Evolutionary conservation across 257 asterid species (phyloP).

Genomic region (Capsicum chinense): DNA sequence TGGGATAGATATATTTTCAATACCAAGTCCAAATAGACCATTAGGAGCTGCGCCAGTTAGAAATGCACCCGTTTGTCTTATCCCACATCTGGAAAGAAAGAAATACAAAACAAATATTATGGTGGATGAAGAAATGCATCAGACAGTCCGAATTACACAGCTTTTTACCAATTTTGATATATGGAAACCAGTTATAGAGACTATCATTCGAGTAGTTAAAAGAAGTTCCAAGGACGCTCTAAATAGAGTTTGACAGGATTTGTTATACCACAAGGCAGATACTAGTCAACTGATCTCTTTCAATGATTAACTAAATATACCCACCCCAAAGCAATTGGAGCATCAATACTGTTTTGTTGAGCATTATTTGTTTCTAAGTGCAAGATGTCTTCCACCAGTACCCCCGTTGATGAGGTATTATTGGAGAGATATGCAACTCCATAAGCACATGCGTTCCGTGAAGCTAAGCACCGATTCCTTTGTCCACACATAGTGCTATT

Average conservation of each 20-base stretch:
- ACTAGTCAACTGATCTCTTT: not conserved
- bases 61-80: slow-evolving; percentile 86
- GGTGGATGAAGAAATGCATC: slow-evolving; percentile 3
- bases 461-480: slow-evolving; percentile 54
- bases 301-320: slow-evolving; percentile 28
- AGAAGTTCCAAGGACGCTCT: not conserved
- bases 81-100: slow-evolving; percentile 79
- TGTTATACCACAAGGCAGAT: not conserved
- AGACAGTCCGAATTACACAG: not conserved
- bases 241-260: not conserved
- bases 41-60: slow-evolving; percentile 90
- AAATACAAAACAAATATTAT: not conserved
- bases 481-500: slow-evolving; percentile 70
- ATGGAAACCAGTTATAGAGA: not conserved
- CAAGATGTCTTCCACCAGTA: slow-evolving; percentile 84
- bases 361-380: slow-evolving; percentile 61
- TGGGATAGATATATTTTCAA: slow-evolving; percentile 74
- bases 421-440: slow-evolving; percentile 75
- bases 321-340: slow-evolving; percentile 89
- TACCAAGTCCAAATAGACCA: slow-evolving; percentile 94
- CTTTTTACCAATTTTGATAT: not conserved
- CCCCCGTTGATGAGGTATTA: slow-evolving; percentile 80
- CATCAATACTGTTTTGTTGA: slow-evolving; percentile 51
- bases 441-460: slow-evolving; percentile 78
- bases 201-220: not conserved